Evolutionary conservation across 768 basidiomycete genomes (phyloP).

Genomic region (Auriscalpium vulgare): DNA sequence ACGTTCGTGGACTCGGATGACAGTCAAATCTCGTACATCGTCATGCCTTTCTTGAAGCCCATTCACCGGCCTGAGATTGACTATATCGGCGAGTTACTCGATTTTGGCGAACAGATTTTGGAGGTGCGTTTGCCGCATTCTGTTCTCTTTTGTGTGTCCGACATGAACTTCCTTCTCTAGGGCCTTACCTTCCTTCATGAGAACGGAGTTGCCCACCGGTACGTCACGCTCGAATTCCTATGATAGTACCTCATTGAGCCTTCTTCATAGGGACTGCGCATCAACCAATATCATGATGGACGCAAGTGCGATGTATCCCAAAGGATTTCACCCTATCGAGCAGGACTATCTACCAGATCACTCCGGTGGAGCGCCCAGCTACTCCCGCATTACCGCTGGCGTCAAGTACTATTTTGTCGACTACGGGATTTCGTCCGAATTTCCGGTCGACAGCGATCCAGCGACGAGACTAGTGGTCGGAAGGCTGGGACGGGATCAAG

Average conservation of each 20-base stretch:
- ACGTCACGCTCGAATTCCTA: not conserved
- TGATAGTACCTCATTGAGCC: not conserved
- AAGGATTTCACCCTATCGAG: not conserved
- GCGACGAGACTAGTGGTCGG: not conserved
- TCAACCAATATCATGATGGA: conserved; percentile 11
- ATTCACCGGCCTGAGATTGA: conserved; percentile 17
- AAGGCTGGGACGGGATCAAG: not conserved
- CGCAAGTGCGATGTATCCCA: not conserved
- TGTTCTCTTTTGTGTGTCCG: not conserved
- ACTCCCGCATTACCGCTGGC: not conserved
- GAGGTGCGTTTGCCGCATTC: conserved; percentile 4
- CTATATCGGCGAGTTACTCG: conserved; percentile 16
- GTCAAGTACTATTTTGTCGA: not conserved
- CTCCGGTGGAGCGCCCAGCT: not conserved
- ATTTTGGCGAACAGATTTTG: conserved; percentile 14
- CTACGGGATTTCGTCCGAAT: not conserved
- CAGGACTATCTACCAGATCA: not conserved
- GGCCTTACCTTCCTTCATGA: conserved; percentile 14
- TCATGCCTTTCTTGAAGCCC: conserved; percentile 20
- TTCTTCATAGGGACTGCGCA: conserved; percentile 3
- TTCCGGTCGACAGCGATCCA: not conserved
- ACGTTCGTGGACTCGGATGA: conserved; percentile 12
- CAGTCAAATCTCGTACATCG: conserved; percentile 1
- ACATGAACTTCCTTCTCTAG: not conserved
- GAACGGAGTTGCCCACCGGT: conserved; percentile 15